Evolutionary conservation across 179 eudicot species (phyloP), one percentile per base, ranked within the genome.

Genomic region (Corrigiola litoralis): DNA sequence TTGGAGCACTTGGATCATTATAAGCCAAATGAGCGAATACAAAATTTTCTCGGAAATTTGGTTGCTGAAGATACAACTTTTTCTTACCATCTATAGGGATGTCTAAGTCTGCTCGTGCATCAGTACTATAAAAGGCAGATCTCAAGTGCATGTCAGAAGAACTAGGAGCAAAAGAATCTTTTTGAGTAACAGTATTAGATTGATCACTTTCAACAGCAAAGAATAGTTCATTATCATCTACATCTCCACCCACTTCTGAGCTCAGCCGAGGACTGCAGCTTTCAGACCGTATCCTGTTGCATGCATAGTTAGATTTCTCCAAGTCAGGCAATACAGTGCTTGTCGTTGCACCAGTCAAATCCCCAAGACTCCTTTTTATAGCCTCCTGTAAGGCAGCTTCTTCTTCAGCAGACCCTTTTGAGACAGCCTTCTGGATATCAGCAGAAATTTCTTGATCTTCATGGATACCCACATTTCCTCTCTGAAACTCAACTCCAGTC

Each of bases 351-450:
- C 44, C 79, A 46, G 46, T 61, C 59, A 46, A 27, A 75, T 87
- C 92, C 68, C 63, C 77, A 42, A 90, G 84, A 78, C 99, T 94
- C 78, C 85, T 84, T 76, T 78, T 79, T 55, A 87, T 76, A 32
- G 97, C 99, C 80, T 94, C 97, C 76, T 83, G 91, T 42, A 87
- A 71, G 70, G 88, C 87, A 48, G 78, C 79, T 74, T 84, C 97
- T 84, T 90, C 98, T 75, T 85, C 84, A 61, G 74, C 65, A 60
- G 69, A 85, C 53, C 94, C 99, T 82, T 82, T 87, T 29, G 88
- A 78, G 27, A 58, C 69, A 69, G 58, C 18, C 63, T 78, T 69
- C 62, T 17, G 42, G 59, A 57, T 18, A 59, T 71, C 80, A 61
- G 61, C 55, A 31, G 71, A 74, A 72, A 34, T 50, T 61, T 63